Base-by-base conservation (phyloP, 176 grass and related monocot genomes). In the Avena atlantica region DNA sequence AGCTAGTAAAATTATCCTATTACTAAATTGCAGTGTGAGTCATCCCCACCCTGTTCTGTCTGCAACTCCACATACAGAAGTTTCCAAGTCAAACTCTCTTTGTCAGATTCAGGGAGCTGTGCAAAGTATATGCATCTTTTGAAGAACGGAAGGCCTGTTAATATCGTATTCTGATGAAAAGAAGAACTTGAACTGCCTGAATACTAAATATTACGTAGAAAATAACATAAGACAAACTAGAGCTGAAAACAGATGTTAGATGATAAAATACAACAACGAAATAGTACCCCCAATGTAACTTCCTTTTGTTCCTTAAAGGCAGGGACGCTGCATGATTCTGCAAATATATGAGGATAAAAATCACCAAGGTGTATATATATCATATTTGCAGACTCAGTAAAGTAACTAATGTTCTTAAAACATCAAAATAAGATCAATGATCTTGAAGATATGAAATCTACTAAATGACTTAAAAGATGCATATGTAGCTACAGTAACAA, bases 211-310 rank as follows among this genome's bases (percentile, higher is more conserved):
- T 40, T 52, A 68, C 62, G 51, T 74, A 63, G 64, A 82, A 12
- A 61, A 44, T 82, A 77, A 70, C 21, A 63, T 31, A 88, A 78
- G 8, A 78, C 70, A 60, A 56, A 5, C 45, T 36, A 57, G 62
- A 19, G n/a, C 16, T 42, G 31, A 23, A 70, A 52, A 73, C 13
- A 55, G n/a, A 86, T 48, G 29, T 24, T 57, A 57, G 17, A 85
- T 76, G 42, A 53, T 62, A 70, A 49, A 55, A 17, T 62, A 62
- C 50, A 71, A 29, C 36, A 74, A 84, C 29, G 42, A 85, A 27
- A 76, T 24, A 61, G 25, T 91, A 91, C 90, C 90, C 90, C 90
- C 90, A 91, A 56, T 78, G 86, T 71, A 91, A 88, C 71, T 88
- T 91, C 78, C 78, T 91, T 91, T 88, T 91, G 90, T 91, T 91